Evolutionary conservation across 2,329 filamentous ascomycete genomes (phyloP).

Genomic region (Ascochyta viciae-villosae): DNA sequence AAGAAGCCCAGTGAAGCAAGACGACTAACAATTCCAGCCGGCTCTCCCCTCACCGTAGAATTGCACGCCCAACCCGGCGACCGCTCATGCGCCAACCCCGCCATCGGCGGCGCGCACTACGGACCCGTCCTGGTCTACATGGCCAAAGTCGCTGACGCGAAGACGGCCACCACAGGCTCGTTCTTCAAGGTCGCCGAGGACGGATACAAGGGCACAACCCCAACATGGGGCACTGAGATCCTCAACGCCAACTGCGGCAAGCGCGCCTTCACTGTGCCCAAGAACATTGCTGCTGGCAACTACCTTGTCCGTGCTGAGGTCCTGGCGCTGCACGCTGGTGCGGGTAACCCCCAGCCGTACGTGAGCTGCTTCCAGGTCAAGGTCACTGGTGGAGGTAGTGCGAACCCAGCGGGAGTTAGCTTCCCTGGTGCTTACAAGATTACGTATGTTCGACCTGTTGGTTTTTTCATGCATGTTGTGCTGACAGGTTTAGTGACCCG

Average conservation of each 20-base stretch:
- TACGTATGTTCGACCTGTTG: slow-evolving; percentile 17
- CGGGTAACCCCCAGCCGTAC: slow-evolving; percentile 42
- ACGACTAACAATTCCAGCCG: slow-evolving; percentile 36
- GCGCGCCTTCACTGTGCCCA: slow-evolving; percentile 46
- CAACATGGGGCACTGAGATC: slow-evolving; percentile 48
- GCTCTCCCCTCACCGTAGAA: slow-evolving; percentile 44
- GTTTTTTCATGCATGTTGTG: not conserved
- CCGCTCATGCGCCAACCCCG: slow-evolving; percentile 40
- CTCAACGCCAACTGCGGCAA: slow-evolving; percentile 50
- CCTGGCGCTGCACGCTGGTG: slow-evolving; percentile 45
- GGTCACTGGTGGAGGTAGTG: slow-evolving; percentile 45
- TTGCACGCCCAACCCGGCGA: slow-evolving; percentile 47
- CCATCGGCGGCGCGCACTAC: slow-evolving; percentile 50
- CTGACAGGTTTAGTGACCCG: slow-evolving; percentile 29
- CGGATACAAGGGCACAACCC: slow-evolving; percentile 45
- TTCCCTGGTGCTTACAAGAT: slow-evolving; percentile 47
- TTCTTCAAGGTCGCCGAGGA: slow-evolving; percentile 51
- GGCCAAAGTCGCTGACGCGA: slow-evolving; percentile 48
- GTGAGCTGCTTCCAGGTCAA: slow-evolving; percentile 49
- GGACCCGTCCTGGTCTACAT: slow-evolving; percentile 49
- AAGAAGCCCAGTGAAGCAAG: not conserved
- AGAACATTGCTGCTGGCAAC: slow-evolving; percentile 40
- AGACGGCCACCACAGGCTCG: slow-evolving; percentile 37
- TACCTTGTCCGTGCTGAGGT: slow-evolving; percentile 47
- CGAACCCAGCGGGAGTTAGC: slow-evolving; percentile 41